Evolutionary conservation across 2,329 filamentous ascomycete genomes (phyloP).

Genomic region (Cladosporium sp.): DNA sequence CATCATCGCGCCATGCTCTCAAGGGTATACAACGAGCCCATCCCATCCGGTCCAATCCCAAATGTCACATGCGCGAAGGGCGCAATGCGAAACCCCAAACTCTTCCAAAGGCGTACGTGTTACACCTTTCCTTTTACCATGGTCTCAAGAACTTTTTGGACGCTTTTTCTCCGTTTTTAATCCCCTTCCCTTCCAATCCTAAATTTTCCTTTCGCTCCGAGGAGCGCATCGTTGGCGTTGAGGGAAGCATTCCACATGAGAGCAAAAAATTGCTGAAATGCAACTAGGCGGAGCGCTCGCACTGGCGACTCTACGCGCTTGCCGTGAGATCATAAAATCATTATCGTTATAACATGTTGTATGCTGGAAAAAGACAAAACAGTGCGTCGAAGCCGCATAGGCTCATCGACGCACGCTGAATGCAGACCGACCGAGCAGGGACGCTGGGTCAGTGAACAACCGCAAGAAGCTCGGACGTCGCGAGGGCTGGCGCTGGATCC

Average conservation of each 20-base stretch:
- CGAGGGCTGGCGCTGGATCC: conserved; percentile 32
- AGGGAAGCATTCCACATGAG: conserved; percentile 13
- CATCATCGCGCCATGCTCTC: conserved; percentile 3
- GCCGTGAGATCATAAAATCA: conserved; percentile 19
- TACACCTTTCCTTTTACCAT: conserved; percentile 1
- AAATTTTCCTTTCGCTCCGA: conserved; percentile 1
- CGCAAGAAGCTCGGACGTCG: conserved; percentile 35
- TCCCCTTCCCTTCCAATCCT: background rate
- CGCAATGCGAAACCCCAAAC: background rate
- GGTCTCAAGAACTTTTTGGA: conserved; percentile 12
- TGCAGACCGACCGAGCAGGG: conserved; percentile 27
- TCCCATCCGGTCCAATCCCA: background rate
- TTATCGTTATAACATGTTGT: conserved; percentile 18
- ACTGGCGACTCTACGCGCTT: conserved; percentile 17
- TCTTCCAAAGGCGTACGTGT: background rate
- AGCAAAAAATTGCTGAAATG: conserved; percentile 11
- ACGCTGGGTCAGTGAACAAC: conserved; percentile 37
- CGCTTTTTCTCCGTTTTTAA: background rate
- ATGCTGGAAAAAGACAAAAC: conserved; percentile 11
- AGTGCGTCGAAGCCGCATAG: background rate
- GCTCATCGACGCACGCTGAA: conserved; percentile 24
- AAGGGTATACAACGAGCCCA: conserved; percentile 10
- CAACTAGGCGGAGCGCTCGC: conserved; percentile 18
- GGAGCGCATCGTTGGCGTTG: conserved; percentile 10
- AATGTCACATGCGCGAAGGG: background rate